These are phyloP conservation scores for Heliocybe sulcata DNA, from an alignment of 1,284 basidiomycete genomes.

Conservation along the genomic window DNA sequence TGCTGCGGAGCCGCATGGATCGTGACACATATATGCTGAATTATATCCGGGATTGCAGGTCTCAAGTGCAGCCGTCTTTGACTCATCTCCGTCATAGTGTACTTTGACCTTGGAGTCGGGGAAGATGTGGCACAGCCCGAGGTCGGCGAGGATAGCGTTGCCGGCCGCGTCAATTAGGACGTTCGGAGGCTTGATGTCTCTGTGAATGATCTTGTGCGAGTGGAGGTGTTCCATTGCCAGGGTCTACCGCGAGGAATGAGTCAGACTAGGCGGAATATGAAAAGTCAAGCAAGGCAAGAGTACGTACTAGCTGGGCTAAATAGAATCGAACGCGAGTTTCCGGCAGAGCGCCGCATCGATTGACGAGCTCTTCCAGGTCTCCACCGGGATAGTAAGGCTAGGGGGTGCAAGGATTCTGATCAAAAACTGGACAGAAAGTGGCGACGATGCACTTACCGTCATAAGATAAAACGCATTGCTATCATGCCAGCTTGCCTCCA, in stretches of 20 bases:
- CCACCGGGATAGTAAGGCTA: slow-evolving; percentile 8
- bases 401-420: neutral
- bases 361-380: slow-evolving; percentile 1
- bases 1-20: slow-evolving; percentile 39
- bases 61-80: neutral
- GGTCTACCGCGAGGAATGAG: slow-evolving; percentile 10
- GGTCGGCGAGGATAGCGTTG: slow-evolving; percentile 50
- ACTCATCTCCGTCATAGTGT: neutral
- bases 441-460: slow-evolving; percentile 6
- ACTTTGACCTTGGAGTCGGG: neutral
- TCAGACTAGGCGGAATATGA: slow-evolving; percentile 10
- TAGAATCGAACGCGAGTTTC: neutral
- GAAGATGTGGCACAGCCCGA: slow-evolving; percentile 32
- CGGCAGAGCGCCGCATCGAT: neutral
- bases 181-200: slow-evolving; percentile 64
- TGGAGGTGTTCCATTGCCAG: slow-evolving; percentile 8
- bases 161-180: slow-evolving; percentile 48
- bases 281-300: slow-evolving; percentile 6
- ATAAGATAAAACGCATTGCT: slow-evolving; percentile 8
- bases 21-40: neutral
- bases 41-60: neutral
- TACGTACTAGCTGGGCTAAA: neutral
- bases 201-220: slow-evolving; percentile 45
- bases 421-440: neutral
- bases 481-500: slow-evolving; percentile 10